Evolutionary conservation across 148 eudicot species (phyloP).

Genomic region (Rhododendron ovatum): DNA sequence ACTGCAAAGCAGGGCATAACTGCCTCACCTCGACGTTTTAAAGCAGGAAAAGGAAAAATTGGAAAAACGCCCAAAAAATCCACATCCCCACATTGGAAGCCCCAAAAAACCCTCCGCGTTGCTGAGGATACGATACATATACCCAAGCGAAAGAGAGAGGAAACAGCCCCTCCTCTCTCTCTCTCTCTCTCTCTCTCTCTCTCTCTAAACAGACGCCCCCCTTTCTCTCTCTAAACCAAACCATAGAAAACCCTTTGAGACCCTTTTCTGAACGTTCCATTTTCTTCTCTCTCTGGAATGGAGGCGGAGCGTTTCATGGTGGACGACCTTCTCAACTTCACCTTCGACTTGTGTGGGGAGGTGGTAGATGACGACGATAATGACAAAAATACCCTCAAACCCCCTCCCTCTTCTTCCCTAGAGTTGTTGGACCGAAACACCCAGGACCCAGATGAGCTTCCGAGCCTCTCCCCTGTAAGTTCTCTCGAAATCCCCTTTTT

Average conservation of each 20-base stretch:
- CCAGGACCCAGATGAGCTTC: conserved; percentile 12
- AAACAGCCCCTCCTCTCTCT: not conserved
- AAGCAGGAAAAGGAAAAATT: not conserved
- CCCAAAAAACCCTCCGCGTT: conserved; percentile 4
- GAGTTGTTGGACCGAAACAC: not conserved
- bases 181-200: too few relatives aligned
- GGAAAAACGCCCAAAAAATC: not conserved
- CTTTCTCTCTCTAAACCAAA: not conserved
- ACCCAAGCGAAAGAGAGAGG: not conserved
- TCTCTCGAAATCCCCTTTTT: not conserved
- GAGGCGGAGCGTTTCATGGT: conserved; percentile 23
- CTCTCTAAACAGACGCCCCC: not conserved
- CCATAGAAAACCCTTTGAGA: not conserved
- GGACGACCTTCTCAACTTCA: conserved; percentile 53
- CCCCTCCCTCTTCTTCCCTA: conserved; percentile 19
- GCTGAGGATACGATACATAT: conserved; percentile 7
- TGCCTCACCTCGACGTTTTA: not conserved
- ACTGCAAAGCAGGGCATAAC: not conserved
- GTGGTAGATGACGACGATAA: conserved; percentile 24
- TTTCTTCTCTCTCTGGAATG: conserved; percentile 18
- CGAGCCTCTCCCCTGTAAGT: conserved; percentile 36
- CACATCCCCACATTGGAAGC: conserved; percentile 12
- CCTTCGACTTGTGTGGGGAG: conserved; percentile 39
- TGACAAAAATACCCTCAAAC: conserved; percentile 14
- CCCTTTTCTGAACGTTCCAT: not conserved